Conservation (phyloP, 257 asterid species). For the Solanum okadae region DNA sequence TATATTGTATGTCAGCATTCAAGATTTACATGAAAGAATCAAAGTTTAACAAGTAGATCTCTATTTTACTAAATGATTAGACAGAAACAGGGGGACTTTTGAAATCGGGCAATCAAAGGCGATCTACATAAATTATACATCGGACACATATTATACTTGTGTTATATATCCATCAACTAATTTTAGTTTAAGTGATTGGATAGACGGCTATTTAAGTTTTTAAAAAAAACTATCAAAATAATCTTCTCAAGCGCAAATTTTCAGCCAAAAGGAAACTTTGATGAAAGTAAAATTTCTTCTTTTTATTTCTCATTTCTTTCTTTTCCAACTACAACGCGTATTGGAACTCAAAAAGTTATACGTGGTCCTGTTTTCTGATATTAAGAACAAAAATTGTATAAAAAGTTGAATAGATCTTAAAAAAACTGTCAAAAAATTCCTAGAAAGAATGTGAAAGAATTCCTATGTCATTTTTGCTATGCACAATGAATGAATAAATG, state of each 20-base stretch:
- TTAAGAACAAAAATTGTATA: slow-evolving; percentile 22
- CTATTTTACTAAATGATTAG: not conserved
- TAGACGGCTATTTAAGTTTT: not conserved
- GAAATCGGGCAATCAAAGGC: not conserved
- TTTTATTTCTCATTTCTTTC: not conserved
- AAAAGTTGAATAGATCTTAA: slow-evolving; percentile 1
- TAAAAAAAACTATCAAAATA: not conserved
- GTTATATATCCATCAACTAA: not conserved
- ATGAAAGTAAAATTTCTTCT: not conserved
- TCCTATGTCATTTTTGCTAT: slow-evolving; percentile 36
- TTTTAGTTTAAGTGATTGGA: not conserved
- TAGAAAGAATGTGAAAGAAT: slow-evolving; percentile 25
- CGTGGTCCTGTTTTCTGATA: slow-evolving; percentile 18
- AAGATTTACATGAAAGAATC: not conserved
- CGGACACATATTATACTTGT: not conserved
- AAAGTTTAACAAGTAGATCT: not conserved
- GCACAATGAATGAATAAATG: slow-evolving; percentile 27
- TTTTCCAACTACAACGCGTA: slow-evolving; percentile 9
- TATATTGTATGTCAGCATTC: not conserved
- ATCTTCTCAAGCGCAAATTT: no score
- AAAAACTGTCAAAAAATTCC: slow-evolving; percentile 10
- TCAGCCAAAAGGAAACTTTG: not conserved
- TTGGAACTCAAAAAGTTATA: slow-evolving; percentile 13
- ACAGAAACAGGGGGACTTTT: not conserved
- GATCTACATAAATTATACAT: not conserved